phyloP scores from a whole-genome alignment of 1,139 yeast species.

The Zygoascus hellenicus region DNA sequence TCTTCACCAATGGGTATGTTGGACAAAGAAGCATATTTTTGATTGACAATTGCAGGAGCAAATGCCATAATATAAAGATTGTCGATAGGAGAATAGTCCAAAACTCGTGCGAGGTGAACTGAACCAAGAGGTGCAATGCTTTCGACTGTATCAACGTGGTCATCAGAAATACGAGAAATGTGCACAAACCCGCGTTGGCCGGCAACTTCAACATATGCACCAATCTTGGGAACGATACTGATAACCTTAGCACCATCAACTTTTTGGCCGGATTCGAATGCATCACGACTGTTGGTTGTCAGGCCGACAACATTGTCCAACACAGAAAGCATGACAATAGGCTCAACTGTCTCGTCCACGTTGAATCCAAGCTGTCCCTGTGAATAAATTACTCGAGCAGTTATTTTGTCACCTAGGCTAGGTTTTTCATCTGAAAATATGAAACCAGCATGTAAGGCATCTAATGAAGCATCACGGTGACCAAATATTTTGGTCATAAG shows the following conservation, averaged over 20 bases:
- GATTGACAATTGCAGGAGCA: conserved; percentile 56
- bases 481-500: conserved; percentile 61
- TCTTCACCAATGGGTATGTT: conserved; percentile 76
- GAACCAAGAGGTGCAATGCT: conserved; percentile 52
- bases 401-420: conserved; percentile 59
- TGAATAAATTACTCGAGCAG: conserved; percentile 65
- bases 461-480: conserved; percentile 64
- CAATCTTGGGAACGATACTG: conserved; percentile 42
- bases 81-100: conserved; percentile 65
- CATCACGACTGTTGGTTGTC: conserved; percentile 39
- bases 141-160: conserved; percentile 37
- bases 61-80: conserved; percentile 61
- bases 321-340: conserved; percentile 51
- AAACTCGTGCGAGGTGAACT: conserved; percentile 67
- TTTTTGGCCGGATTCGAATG: conserved; percentile 72
- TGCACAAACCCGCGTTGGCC: conserved; percentile 38
- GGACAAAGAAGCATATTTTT: conserved; percentile 56
- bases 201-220: conserved; percentile 41
- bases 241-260: conserved; percentile 48
- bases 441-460: conserved; percentile 57
- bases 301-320: conserved; percentile 48
- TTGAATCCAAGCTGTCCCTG: conserved; percentile 30
- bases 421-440: conserved; percentile 44
- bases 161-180: conserved; percentile 59
- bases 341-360: conserved; percentile 37